Base-by-base conservation (phyloP, 108 stramenopile genomes). In the Stephanodiscus triporus region DNA sequence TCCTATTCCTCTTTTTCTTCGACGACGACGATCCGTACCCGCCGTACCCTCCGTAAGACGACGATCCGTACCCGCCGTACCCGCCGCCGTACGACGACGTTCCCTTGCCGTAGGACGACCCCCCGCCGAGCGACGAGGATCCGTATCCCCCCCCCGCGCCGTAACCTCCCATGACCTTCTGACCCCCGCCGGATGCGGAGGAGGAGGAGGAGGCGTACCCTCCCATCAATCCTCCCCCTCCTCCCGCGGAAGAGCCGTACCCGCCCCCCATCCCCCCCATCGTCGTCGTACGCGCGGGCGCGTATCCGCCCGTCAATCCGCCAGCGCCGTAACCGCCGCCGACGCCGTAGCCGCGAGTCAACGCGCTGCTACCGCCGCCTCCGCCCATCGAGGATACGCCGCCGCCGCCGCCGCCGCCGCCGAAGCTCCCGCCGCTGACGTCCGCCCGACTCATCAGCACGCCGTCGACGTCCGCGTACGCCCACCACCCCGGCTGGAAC, bases 391-490 rank as follows among this genome's bases (percentile, higher is more conserved):
- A 7, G 23, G 51, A 23, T n/a, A 4, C 29, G 27, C 6, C 78
- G 66, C 64, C 69, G 1, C 60, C 51, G 14, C 77, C 78, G 51
- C 60, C 60, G 24, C 57, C 64, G 37, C 73, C 58, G 30, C 78
- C 78, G 68, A 73, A 78, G 0, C 61, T 57, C 9, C 78, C 78
- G 58, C 72, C 78, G 56, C 78, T 73, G 20, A 80, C 57, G 49
- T 73, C 72, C 27, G 65, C 60, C 20, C 73, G 78, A 36, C 72
- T 73, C 19, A 80, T 53, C 30, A 80, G 7, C 32, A 80, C 64
- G 9, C 78, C 78, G 70, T 80, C 78, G 37, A 36, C 32, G 65
- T 81, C 80, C 32, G 75, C 68, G 65, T 76, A 76, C 14, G 74
- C 42, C 80, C 75, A 76, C 75, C 54, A 70, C 4, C 80, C 80